phyloP scores from a whole-genome alignment of 345 rosid genomes.

The Gossypium sturtianum region DNA sequence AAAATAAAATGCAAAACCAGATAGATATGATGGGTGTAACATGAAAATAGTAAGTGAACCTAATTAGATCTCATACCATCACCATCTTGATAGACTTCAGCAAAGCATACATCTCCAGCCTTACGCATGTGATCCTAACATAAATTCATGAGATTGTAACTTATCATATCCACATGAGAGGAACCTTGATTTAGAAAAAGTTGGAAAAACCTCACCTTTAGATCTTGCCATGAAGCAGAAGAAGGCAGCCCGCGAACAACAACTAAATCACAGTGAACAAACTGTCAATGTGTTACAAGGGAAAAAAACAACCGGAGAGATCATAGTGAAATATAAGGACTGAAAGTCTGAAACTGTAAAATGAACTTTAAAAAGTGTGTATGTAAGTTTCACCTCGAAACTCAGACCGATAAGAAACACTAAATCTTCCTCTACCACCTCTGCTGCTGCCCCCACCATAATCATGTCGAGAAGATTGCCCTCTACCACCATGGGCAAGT shows the following conservation, averaged over 20 bases:
- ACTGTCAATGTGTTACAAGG: background rate
- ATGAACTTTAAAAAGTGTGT: background rate
- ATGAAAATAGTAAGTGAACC: background rate
- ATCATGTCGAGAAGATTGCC: slow-evolving; percentile 26
- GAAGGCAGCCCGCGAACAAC: slow-evolving; percentile 15
- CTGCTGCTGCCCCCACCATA: slow-evolving; percentile 23
- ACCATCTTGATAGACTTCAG: slow-evolving; percentile 31
- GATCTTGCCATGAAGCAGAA: slow-evolving; percentile 16
- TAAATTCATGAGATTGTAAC: background rate
- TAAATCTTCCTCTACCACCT: slow-evolving; percentile 25
- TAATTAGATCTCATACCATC: slow-evolving; percentile 27
- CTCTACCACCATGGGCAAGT: slow-evolving; percentile 40
- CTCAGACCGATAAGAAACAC: slow-evolving; percentile 17
- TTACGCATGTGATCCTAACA: slow-evolving; percentile 38
- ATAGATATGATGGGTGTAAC: background rate
- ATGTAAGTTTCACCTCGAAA: slow-evolving; percentile 11
- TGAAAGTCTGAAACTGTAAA: background rate
- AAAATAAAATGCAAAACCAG: background rate
- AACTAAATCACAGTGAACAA: slow-evolving; percentile 6
- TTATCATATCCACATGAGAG: background rate
- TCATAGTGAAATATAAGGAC: background rate
- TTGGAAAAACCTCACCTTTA: background rate
- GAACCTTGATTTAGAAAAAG: background rate
- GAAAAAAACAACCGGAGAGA: background rate
- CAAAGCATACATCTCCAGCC: slow-evolving; percentile 40